phyloP scores from a whole-genome alignment of 2,329 filamentous ascomycete species.

The Pseudopithomyces chartarum region DNA sequence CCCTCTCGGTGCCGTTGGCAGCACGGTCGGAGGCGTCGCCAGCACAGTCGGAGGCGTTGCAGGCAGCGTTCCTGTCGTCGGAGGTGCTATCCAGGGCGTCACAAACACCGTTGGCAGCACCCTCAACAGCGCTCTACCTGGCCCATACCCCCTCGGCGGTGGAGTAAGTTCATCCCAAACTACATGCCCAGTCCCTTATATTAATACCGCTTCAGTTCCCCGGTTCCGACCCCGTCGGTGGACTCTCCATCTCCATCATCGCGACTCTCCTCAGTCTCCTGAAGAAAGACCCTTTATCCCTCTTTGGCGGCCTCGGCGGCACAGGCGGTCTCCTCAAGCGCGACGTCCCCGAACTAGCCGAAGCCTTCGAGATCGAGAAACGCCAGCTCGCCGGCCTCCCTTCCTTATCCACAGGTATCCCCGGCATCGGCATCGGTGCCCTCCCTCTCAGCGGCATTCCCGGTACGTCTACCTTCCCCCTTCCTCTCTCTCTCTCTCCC shows the following conservation, averaged over 20 bases:
- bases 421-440: slow-evolving; percentile 14
- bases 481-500: neutral
- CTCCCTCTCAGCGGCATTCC: slow-evolving; percentile 16
- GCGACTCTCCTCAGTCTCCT: slow-evolving; percentile 20
- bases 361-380: slow-evolving; percentile 9
- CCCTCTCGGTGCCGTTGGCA: neutral
- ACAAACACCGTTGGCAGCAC: neutral
- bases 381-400: slow-evolving; percentile 9
- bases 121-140: neutral
- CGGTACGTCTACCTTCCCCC: slow-evolving; percentile 6
- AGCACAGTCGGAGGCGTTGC: neutral
- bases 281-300: slow-evolving; percentile 23
- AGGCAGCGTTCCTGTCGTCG: neutral
- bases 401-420: slow-evolving; percentile 13
- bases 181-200: too few relatives aligned
- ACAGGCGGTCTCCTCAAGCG: slow-evolving; percentile 15
- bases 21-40: neutral
- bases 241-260: slow-evolving; percentile 21
- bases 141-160: neutral
- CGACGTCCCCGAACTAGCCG: slow-evolving; percentile 16
- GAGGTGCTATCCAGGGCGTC: neutral
- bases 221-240: slow-evolving; percentile 16
- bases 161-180: slow-evolving; percentile 1
- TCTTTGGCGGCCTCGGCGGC: slow-evolving; percentile 15
- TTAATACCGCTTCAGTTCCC: slow-evolving; percentile 11